phyloP scores from a whole-genome alignment of 192 early-diverging fungal species.

The Coemansia guatemalensis region DNA sequence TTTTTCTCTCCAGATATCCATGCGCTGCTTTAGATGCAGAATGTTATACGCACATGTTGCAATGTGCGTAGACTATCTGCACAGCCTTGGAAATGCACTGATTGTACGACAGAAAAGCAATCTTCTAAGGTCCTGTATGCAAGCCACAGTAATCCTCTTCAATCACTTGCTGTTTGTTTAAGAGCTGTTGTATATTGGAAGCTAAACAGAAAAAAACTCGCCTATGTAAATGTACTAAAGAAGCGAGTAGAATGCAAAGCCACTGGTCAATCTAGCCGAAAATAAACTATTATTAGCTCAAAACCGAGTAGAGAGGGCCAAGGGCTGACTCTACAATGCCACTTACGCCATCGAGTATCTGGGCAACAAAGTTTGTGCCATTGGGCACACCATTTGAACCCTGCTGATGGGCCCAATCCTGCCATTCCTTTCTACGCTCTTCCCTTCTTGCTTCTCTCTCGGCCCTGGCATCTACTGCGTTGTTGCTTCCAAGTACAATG shows the following conservation, averaged over 20 bases:
- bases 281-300: slow-evolving; percentile 5
- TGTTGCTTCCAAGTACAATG: slow-evolving; percentile 4
- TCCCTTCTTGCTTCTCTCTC: slow-evolving; percentile 42
- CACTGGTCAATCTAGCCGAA: background rate
- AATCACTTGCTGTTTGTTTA: too few species aligned
- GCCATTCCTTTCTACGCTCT: slow-evolving; percentile 46
- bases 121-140: too few species aligned
- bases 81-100: too few species aligned
- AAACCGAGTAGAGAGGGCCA: slow-evolving; percentile 45
- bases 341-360: slow-evolving; percentile 46
- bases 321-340: slow-evolving; percentile 53
- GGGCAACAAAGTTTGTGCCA: slow-evolving; percentile 42
- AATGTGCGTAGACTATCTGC: background rate
- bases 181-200: too few species aligned
- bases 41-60: too few species aligned
- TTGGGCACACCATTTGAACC: slow-evolving; percentile 41
- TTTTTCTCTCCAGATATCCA: background rate
- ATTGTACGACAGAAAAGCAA: too few species aligned
- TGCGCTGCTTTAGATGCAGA: too few species aligned
- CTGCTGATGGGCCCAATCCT: slow-evolving; percentile 42
- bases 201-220: too few species aligned
- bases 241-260: background rate
- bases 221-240: too few species aligned
- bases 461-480: slow-evolving; percentile 9
- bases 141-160: too few species aligned